Percentiles rank a stretch among this genome's conserved stretches.
Evolutionary conservation across 495 filamentous ascomycete species (phyloP).

Genomic region (Penicillium egyptiacum): DNA sequence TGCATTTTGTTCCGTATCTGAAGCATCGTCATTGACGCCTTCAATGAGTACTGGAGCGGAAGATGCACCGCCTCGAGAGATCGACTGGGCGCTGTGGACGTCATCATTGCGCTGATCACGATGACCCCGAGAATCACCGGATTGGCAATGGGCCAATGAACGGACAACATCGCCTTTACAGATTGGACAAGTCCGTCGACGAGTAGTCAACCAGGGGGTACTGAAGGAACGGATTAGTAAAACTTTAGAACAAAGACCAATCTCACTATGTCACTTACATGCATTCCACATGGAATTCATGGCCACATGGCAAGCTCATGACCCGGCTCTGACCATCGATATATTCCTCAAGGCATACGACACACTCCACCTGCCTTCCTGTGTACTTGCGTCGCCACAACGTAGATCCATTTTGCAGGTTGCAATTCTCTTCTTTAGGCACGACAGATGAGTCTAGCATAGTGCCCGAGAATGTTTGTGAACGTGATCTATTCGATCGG

Average conservation of each 20-base stretch:
- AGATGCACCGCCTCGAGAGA: constrained; percentile 37
- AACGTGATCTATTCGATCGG: constrained; percentile 55
- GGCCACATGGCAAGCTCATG: constrained; percentile 97
- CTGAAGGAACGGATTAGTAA: constrained; percentile 47
- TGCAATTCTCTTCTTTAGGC: constrained; percentile 38
- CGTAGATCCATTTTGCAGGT: constrained; percentile 53
- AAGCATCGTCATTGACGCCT: constrained; percentile 31
- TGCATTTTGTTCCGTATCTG: constrained; percentile 44
- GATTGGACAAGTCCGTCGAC: constrained; percentile 92
- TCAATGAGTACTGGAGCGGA: constrained; percentile 51
- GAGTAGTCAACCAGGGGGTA: constrained; percentile 96
- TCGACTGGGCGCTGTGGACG: constrained; percentile 25
- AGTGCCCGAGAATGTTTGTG: constrained; percentile 62
- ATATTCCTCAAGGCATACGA: constrained; percentile 98
- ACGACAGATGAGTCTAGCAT: constrained; percentile 37
- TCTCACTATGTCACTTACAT: constrained; percentile 69
- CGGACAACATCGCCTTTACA: constrained; percentile 96
- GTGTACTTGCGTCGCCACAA: constrained; percentile 79
- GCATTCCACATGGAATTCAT: constrained; percentile 98
- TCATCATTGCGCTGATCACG: constrained; percentile 45
- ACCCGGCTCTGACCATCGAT: constrained; percentile 90
- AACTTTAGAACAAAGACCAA: background rate
- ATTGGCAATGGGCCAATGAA: constrained; percentile 47
- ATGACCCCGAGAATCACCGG: constrained; percentile 51
- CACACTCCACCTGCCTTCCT: constrained; percentile 87